Base-by-base conservation (phyloP, 257 asterid species). In the Catharanthus roseus region DNA sequence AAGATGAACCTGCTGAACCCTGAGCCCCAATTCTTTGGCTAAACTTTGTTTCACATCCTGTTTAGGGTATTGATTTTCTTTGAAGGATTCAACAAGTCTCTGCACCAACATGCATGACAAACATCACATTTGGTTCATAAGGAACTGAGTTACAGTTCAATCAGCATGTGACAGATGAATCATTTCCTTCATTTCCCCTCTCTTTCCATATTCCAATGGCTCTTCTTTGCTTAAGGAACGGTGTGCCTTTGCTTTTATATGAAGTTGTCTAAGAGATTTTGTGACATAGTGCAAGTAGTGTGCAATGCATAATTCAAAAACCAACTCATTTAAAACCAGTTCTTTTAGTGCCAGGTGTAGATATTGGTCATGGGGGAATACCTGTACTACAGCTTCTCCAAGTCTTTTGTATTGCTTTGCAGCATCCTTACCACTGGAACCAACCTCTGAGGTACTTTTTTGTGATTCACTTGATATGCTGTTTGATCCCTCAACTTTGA, bases 51-150 rank as follows among this genome's bases (percentile, higher is more conserved):
- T 95, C 70, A 31, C 87, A 18, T 69, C 80, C 69, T 76, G 85
- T 49, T 86, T 84, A 12, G 98, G 99, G 77, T 91, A 91, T 53
- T 89, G 91, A 81, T 95, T 87, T 84, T 85, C 86, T 74, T 58
- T 83, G 86, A 89, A 95, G 77, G 85, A 87, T 70, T 84, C 87
- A 53, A 72, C 68, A 53, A 95, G 95, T 77, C 84, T 86, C 99
- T 93, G 96, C 84, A 82, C 13, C 23, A 75, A 51, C 36, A 62
- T 3, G 21, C 16, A 12, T 31, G 60, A 56, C 54, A 47, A 62
- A 16, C 21, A 67, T 67, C 61, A 49, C 26, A 53, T 24, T 34
- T 19, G 28, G 28, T 45, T 75, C 18, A 41, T 28, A 18, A 45
- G n/a, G 6, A 61, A 47, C 15, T 18, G 33, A 15, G 19, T n/a